Conservation (phyloP, 805 yeast genomes). For the Vanderwaltozyma polyspora region DNA sequence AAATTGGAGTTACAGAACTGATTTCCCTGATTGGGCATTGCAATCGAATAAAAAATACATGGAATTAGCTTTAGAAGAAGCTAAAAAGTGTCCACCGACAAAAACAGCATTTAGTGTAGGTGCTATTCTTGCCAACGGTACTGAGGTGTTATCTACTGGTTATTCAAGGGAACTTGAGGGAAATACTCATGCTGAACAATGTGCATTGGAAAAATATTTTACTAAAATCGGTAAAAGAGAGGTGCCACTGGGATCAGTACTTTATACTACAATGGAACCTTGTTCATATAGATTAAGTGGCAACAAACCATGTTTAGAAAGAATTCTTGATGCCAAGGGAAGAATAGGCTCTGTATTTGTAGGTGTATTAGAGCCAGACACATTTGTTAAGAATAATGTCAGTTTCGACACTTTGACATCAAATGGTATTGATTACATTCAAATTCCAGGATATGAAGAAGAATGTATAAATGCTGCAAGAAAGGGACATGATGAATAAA, state of each 20-base stretch:
- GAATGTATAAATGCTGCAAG: conserved; percentile 58
- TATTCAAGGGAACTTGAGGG: conserved; percentile 87
- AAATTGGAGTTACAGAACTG: conserved; percentile 66
- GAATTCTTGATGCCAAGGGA: conserved; percentile 45
- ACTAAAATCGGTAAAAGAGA: conserved; percentile 22
- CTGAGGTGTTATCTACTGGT: conserved; percentile 62
- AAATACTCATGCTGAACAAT: conserved; percentile 95
- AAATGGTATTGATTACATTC: conserved; percentile 57
- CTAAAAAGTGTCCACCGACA: conserved; percentile 69
- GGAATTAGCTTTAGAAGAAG: conserved; percentile 68
- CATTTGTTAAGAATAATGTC: conserved; percentile 69
- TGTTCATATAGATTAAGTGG: conserved; percentile 86
- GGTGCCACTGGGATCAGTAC: conserved; percentile 65
- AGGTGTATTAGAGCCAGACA: conserved; percentile 84
- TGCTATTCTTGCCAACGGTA: conserved; percentile 62
- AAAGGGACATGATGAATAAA: conserved; percentile 45
- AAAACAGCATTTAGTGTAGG: conserved; percentile 92
- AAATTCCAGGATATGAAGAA: conserved; percentile 74
- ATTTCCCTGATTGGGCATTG: conserved; percentile 74
- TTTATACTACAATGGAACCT: conserved; percentile 97
- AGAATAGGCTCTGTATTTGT: conserved; percentile 68
- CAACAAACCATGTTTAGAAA: conserved; percentile 74
- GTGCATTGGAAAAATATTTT: conserved; percentile 73
- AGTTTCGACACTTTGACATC: conserved; percentile 45
- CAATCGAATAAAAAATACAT: conserved; percentile 48